phyloP scores from a whole-genome alignment of 2,329 filamentous ascomycete species.

The Colletotrichum australisinense region DNA sequence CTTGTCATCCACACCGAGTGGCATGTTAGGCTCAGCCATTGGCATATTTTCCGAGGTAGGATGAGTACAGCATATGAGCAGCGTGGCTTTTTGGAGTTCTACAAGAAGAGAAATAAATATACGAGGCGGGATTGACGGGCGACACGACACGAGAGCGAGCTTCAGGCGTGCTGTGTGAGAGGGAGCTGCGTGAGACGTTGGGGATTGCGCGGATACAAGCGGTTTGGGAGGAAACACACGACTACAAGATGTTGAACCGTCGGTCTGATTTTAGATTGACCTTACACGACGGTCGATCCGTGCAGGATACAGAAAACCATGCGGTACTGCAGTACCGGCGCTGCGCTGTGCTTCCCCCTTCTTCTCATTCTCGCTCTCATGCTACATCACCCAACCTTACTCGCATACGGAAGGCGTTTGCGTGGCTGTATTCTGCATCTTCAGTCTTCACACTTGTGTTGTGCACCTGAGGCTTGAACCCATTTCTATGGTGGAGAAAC shows the following conservation, averaged over 20 bases:
- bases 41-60: background rate
- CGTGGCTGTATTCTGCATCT: slow-evolving; percentile 11
- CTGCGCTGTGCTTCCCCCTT: background rate
- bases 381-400: background rate
- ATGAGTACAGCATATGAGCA: background rate
- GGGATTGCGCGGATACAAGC: background rate
- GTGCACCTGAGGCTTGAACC: background rate
- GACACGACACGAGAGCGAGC: background rate
- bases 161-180: background rate
- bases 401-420: background rate
- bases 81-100: background rate
- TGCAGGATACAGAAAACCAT: slow-evolving; percentile 13
- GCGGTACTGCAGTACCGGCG: slow-evolving; percentile 2
- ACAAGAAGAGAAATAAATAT: background rate
- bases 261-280: slow-evolving; percentile 1
- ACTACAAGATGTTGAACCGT: background rate
- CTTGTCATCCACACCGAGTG: background rate
- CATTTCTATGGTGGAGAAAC: background rate
- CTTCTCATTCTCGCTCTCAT: background rate
- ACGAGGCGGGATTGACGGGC: background rate
- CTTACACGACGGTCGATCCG: slow-evolving; percentile 33
- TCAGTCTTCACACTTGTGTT: background rate
- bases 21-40: background rate
- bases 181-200: background rate
- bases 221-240: background rate